Evolutionary conservation across 2,329 filamentous ascomycete species (phyloP).

Genomic region (Fusarium sp.): DNA sequence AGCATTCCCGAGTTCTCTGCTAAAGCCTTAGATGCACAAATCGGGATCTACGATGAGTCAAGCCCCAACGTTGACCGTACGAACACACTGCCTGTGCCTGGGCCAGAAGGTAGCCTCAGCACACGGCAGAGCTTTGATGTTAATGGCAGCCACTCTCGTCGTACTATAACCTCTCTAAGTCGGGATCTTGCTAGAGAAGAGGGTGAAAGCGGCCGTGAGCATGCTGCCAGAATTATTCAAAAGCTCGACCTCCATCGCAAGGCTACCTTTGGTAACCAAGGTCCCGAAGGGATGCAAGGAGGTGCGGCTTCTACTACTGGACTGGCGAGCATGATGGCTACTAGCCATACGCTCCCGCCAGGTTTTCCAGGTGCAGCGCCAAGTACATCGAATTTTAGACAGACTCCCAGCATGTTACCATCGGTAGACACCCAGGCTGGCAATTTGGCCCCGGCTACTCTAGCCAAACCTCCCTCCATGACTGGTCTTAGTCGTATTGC

Average conservation of each 20-base stretch:
- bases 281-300: constrained; percentile 54
- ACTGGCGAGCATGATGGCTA: constrained; percentile 86
- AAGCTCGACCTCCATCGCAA: constrained; percentile 92
- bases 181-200: constrained; percentile 70
- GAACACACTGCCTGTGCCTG: constrained; percentile 73
- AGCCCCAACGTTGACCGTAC: constrained; percentile 65
- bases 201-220: constrained; percentile 80
- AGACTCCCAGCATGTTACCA: constrained; percentile 50
- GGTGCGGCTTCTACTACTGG: constrained; percentile 66
- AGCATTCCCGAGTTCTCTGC: constrained; percentile 91
- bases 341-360: constrained; percentile 83
- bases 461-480: constrained; percentile 84
- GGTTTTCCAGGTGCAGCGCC: constrained; percentile 59
- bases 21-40: constrained; percentile 76
- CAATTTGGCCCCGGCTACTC: constrained; percentile 82
- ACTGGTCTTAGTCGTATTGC: constrained; percentile 90
- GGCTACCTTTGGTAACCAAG: constrained; percentile 66
- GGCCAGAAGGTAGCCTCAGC: constrained; percentile 65
- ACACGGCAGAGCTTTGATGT: constrained; percentile 81
- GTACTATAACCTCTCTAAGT: constrained; percentile 67
- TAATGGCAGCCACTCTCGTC: constrained; percentile 60
- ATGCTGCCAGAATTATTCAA: constrained; percentile 89
- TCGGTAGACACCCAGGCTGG: constrained; percentile 64
- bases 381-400: constrained; percentile 48
- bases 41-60: constrained; percentile 65